Base-by-base conservation (phyloP, 2,329 filamentous ascomycete genomes). In the Paraphaeosphaeria minitans region DNA sequence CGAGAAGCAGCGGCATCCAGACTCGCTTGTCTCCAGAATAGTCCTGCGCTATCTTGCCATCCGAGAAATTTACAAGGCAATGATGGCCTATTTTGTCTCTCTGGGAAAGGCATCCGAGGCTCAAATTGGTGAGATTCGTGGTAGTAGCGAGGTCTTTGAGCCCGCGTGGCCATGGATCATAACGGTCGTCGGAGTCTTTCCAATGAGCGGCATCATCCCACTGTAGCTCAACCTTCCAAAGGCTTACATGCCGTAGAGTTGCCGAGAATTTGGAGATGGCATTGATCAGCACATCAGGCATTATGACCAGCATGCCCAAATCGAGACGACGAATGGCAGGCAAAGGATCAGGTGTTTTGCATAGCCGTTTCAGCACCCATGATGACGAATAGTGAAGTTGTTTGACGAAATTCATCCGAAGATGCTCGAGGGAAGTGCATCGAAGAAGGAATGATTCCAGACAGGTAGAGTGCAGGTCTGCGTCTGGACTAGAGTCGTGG, bases 401-500 rank as follows among this genome's bases (percentile, higher is more conserved):
- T 43, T 63, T 67, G 24, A 62, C 59, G 31, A 84, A 82, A 63
- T 87, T 87, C 45, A 87, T 66, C 2, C 85, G 80, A 5, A 88
- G 75, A 63, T 85, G 81, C 31, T 78, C 77, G 6, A 88, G 59
- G 19, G 82, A 82, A 3, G 71, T 59, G 0, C 78, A 69, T 29
- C 70, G 70, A 0, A 67, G 66, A 5, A 85, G 69, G 50, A 85
- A 84, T 16, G 62, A 60, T 53, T 56, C 71, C 57, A 43, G 19
- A 43, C 2, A 22, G 2, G 19, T 10, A 13, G 19, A n/a, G 19
- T 22, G 10, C 4, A 43, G 3, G 4, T 21, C 21, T 19, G 19
- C 4, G 41, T 31, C 29, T 12, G 9, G 9, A 8, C 29, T 4
- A 31, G 7, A 12, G 7, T 9, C 33, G 39, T 7, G 24, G 2